Conservation (phyloP, 306 rosid species). For the Fragaria vesca region DNA sequence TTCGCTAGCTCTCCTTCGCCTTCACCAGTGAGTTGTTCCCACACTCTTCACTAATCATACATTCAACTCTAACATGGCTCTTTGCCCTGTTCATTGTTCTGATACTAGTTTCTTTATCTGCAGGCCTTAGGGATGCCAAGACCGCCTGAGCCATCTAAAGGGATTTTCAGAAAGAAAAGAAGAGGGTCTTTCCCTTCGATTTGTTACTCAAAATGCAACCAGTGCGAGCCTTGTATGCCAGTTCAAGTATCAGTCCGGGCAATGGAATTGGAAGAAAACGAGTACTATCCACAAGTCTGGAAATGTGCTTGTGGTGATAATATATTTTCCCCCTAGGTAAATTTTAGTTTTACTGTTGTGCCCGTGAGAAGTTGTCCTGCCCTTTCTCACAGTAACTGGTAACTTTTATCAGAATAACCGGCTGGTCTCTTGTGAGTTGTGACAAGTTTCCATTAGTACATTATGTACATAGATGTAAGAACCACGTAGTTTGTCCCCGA, state of each 20-base stretch:
- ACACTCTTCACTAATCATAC: background rate
- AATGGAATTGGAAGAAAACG: slow-evolving; percentile 35
- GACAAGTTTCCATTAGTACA: background rate
- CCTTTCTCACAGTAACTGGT: background rate
- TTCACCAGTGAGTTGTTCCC: slow-evolving; percentile 36
- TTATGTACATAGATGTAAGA: too few species aligned
- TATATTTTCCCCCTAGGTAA: slow-evolving; percentile 45
- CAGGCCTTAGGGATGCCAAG: slow-evolving; percentile 28
- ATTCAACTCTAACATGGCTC: too few species aligned
- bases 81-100: background rate
- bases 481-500: too few species aligned
- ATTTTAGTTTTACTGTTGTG: background rate
- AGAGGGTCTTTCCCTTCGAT: slow-evolving; percentile 48
- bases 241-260: slow-evolving; percentile 55
- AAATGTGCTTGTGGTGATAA: slow-evolving; percentile 54
- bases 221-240: slow-evolving; percentile 58
- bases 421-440: background rate
- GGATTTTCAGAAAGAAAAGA: slow-evolving; percentile 10
- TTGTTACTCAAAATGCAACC: slow-evolving; percentile 53
- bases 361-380: background rate
- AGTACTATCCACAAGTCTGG: slow-evolving; percentile 66
- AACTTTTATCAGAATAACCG: background rate
- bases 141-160: background rate
- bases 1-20: slow-evolving; percentile 40
- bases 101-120: background rate